phyloP scores from a whole-genome alignment of 352 stramenopile species.

The Globisporangium viniferum region DNA sequence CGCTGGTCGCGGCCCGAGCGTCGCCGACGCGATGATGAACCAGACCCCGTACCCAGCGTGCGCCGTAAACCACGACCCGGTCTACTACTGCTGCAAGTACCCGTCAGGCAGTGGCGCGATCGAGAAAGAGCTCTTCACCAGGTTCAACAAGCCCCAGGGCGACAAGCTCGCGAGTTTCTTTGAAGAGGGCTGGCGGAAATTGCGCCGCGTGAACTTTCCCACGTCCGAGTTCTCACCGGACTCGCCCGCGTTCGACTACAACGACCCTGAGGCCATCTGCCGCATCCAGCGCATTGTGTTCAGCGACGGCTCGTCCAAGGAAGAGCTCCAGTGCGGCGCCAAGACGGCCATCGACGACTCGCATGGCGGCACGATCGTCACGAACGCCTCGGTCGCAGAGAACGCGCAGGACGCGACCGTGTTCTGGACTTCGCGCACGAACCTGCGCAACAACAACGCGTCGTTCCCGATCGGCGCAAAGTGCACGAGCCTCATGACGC shows the following conservation, averaged over 20 bases:
- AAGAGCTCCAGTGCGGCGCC: conserved; percentile 16
- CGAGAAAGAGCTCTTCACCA: conserved; percentile 30
- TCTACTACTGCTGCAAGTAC: conserved; percentile 32
- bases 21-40: conserved; percentile 5
- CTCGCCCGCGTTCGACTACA: conserved; percentile 14
- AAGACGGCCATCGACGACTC: conserved; percentile 11
- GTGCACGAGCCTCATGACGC: conserved; percentile 26
- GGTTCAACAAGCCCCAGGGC: conserved; percentile 21
- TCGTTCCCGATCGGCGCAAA: conserved; percentile 38
- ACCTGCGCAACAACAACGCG: conserved; percentile 49
- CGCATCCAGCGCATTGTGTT: conserved; percentile 14
- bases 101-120: not conserved
- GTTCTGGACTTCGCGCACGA: conserved; percentile 40
- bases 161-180: conserved; percentile 16
- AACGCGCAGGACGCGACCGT: conserved; percentile 20
- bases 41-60: conserved; percentile 25
- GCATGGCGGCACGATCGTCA: conserved; percentile 8
- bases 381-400: conserved; percentile 8
- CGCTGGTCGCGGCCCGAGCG: not conserved
- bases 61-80: conserved; percentile 23
- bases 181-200: conserved; percentile 19
- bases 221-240: conserved; percentile 19
- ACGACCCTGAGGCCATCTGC: conserved; percentile 13
- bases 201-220: conserved; percentile 29
- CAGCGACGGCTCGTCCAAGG: conserved; percentile 2